Evolutionary conservation across 495 filamentous ascomycete genomes (phyloP), one percentile per base, ranked within the genome.

Genomic region (Patellaria atrata): DNA sequence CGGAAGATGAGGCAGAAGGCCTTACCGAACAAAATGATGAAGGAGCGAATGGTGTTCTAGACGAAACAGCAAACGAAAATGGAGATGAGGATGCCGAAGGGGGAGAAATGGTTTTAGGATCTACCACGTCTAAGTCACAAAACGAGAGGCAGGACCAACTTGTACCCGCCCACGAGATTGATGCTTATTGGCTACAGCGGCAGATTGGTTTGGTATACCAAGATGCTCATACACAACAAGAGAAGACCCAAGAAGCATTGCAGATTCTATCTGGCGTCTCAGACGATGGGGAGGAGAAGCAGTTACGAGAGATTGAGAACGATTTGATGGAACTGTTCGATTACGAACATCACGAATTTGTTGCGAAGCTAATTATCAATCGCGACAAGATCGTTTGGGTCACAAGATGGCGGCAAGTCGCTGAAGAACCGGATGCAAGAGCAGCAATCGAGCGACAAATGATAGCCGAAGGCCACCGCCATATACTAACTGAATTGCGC

Each of bases 281-380:
- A 1, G 85, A 91, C 21, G 79, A 91, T 44, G 54, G 76, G 8
- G 76, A 84, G 35, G 81, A 86, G 44, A 81, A 75, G 47, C 68
- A 79, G 8, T 60, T 93, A 14, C 76, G 86, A 43, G 87, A 99
- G 43, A 83, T 94, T 41, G 89, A 99, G 53, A 99, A 99, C 51
- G 91, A 96, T 33, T 62, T 99, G 32, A 94, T 94, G 77, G 91
- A 94, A 48, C 71, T 96, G 0, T 93, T 99, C 42, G 86, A 96
- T 47, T 99, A 91, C 47, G 89, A 96, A 49, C 78, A 94, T 51
- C 82, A 89, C 34, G 86, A 94, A 28, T 68, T 94, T 27, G 89
- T 96, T 19, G 77, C 82, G 32, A 87, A 80, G 53, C 67, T 99
- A n/a, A 81, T 94, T 39, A 71, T 78, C 42, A 96, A 96, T 46